These are phyloP conservation scores for Ceratocystis alfenasii DNA, from an alignment of 2,329 filamentous ascomycete species.

Conservation along the genomic window DNA sequence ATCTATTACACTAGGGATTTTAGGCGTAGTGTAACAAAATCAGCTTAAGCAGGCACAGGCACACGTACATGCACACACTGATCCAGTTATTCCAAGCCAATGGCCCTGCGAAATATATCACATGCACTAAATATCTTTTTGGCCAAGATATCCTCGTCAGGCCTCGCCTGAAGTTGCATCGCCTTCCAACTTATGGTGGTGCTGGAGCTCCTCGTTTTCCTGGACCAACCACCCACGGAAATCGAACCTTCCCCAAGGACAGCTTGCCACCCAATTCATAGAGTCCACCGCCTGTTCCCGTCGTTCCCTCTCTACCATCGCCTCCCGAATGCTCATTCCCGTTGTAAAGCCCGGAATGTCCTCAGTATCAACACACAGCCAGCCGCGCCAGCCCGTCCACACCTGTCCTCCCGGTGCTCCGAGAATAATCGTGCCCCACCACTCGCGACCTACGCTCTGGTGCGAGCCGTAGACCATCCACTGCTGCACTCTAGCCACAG, in stretches of 20 bases:
- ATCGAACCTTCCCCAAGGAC: conserved; percentile 40
- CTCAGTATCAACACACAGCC: conserved; percentile 40
- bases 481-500: conserved; percentile 34
- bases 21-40: too few relatives aligned
- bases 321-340: conserved; percentile 36
- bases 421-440: conserved; percentile 48
- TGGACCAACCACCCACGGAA: conserved; percentile 27
- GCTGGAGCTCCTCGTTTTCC: background rate
- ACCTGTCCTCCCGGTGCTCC: conserved; percentile 34
- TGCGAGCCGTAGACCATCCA: conserved; percentile 41
- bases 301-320: conserved; percentile 32
- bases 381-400: conserved; percentile 31
- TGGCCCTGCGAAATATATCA: background rate
- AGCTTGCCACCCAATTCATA: conserved; percentile 32
- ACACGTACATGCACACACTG: too few relatives aligned
- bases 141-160: background rate
- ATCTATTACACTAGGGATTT: too few relatives aligned
- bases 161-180: background rate
- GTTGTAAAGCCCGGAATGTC: conserved; percentile 32
- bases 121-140: background rate
- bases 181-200: background rate
- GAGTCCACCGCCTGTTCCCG: conserved; percentile 34
- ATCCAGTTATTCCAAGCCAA: background rate
- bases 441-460: conserved; percentile 37
- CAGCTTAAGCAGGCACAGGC: too few relatives aligned